These are phyloP conservation scores for Anethum foeniculum DNA, from an alignment of 140 eudicot genomes.

Conservation along the genomic window DNA sequence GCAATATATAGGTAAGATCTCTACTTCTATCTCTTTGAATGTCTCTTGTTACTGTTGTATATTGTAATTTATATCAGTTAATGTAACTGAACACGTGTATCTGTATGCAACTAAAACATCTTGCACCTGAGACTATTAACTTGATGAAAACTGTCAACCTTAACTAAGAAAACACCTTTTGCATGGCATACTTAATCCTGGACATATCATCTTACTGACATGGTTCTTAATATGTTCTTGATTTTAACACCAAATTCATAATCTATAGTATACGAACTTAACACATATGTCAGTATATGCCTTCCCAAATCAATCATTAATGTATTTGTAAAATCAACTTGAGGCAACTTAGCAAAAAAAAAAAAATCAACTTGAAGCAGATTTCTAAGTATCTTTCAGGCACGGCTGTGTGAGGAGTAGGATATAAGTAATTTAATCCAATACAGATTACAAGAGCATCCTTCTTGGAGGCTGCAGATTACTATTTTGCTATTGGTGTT, in stretches of 20 bases:
- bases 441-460: neutral
- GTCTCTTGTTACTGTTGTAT: neutral
- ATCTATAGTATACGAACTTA: neutral
- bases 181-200: neutral
- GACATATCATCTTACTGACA: neutral
- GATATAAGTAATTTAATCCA: neutral
- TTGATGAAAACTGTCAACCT: neutral
- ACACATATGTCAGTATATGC: neutral
- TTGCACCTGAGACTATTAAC: neutral
- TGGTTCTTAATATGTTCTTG: neutral
- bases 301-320: neutral
- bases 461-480: neutral
- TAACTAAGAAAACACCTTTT: neutral
- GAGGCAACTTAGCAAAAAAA: too few species aligned
- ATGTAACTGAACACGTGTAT: neutral
- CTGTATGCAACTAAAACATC: neutral
- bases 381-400: neutral
- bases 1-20: constrained; percentile 83
- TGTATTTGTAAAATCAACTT: too few species aligned
- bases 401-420: neutral
- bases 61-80: neutral
- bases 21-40: constrained; percentile 10
- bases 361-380: neutral
- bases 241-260: neutral
- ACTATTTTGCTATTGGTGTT: neutral